These are phyloP conservation scores for Camellia lanceoleosa DNA, from an alignment of 148 eudicot genomes.

Conservation along the genomic window DNA sequence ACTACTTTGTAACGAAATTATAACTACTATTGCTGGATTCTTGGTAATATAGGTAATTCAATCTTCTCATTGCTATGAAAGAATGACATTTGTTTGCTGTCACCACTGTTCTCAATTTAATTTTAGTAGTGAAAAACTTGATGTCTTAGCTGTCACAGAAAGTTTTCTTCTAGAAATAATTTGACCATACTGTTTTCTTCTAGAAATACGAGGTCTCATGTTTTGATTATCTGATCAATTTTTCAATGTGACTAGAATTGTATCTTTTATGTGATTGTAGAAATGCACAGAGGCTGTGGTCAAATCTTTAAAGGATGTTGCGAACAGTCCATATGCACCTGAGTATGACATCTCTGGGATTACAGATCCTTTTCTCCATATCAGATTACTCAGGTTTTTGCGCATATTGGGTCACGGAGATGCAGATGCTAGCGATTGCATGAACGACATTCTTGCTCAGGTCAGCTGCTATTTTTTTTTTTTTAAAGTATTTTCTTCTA, in stretches of 20 bases:
- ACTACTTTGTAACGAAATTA: not conserved
- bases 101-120: not conserved
- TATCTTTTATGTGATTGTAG: constrained; percentile 38
- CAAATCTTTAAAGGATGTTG: constrained; percentile 80
- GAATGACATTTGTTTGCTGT: not conserved
- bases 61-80: not conserved
- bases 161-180: not conserved
- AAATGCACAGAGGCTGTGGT: constrained; percentile 90
- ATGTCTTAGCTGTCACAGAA: not conserved
- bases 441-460: constrained; percentile 99
- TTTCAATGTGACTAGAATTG: constrained; percentile 1
- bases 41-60: not conserved
- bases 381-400: constrained; percentile 78
- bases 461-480: constrained; percentile 34
- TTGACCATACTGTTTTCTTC: not conserved
- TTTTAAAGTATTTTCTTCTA: not conserved
- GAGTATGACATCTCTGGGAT: constrained; percentile 94
- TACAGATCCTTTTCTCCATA: constrained; percentile 92
- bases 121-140: not conserved
- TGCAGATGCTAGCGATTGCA: constrained; percentile 90
- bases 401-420: constrained; percentile 88
- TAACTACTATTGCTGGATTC: not conserved
- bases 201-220: not conserved
- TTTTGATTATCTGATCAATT: constrained; percentile 1
- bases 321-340: constrained; percentile 93